Percentiles rank a stretch among this genome's conserved stretches.
Evolutionary conservation across 1,139 yeast genomes (phyloP).

Genomic region (Yamadazyma jaroonii): DNA sequence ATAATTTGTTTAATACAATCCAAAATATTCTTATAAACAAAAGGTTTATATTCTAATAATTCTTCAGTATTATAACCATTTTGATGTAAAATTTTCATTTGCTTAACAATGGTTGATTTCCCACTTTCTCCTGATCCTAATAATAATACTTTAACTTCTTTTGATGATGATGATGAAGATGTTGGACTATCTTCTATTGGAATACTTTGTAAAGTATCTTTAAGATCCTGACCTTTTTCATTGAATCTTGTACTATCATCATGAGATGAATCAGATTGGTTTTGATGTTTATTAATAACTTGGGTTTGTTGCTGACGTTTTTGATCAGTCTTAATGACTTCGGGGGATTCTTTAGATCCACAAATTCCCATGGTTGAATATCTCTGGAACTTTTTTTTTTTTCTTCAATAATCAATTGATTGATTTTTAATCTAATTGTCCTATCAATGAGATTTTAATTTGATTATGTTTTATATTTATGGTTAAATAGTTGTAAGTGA

Average conservation of each 20-base stretch:
- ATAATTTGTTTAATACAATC: constrained; percentile 65
- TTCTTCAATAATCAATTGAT: too few species aligned
- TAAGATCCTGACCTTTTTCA: constrained; percentile 10
- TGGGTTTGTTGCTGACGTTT: constrained; percentile 8
- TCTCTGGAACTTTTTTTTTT: too few species aligned
- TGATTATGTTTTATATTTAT: too few species aligned
- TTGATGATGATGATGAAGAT: constrained; percentile 9
- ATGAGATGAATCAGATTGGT: constrained; percentile 21
- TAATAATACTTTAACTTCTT: constrained; percentile 60
- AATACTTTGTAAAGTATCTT: constrained; percentile 6
- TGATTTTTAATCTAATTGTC: neutral
- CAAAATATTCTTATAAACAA: constrained; percentile 63
- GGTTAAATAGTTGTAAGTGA: neutral
- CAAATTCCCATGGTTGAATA: constrained; percentile 38
- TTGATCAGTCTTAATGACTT: neutral
- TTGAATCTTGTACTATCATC: constrained; percentile 15
- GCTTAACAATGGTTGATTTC: constrained; percentile 73
- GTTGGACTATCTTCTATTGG: constrained; percentile 1
- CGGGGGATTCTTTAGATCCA: constrained; percentile 22
- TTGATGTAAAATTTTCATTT: constrained; percentile 70
- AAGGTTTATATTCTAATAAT: constrained; percentile 62
- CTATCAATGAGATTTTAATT: too few species aligned
- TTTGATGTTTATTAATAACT: constrained; percentile 9
- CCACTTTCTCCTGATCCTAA: constrained; percentile 83
- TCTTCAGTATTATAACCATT: constrained; percentile 67